A percentile compares a stretch with the other conserved stretches of the same genome.
Evolutionary conservation across 257 asterid genomes (phyloP).

Genomic region (Coffea eugenioides): DNA sequence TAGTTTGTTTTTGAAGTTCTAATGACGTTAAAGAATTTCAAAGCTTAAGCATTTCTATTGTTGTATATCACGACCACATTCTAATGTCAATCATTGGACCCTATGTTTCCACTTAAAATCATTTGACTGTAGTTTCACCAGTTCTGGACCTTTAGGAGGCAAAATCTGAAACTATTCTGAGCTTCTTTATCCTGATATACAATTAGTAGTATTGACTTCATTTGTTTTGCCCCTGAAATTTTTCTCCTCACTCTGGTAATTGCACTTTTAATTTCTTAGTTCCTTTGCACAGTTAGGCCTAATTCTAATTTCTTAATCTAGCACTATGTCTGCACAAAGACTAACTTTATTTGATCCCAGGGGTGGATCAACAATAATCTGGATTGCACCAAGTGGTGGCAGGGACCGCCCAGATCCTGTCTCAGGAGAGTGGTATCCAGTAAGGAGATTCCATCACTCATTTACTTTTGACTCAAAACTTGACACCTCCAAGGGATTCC

Average conservation of each 20-base stretch:
- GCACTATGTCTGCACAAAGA: neutral
- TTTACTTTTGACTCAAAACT: slow-evolving; percentile 9
- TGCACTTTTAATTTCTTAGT: neutral
- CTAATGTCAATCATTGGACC: neutral
- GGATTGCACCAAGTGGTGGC: slow-evolving; percentile 99
- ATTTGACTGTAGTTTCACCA: no score
- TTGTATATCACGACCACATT: neutral
- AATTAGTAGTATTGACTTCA: neutral
- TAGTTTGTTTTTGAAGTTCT: neutral
- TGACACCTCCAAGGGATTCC: neutral
- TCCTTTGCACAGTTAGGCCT: neutral
- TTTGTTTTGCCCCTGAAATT: neutral
- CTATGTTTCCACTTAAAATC: neutral
- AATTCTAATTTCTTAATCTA: slow-evolving; percentile 2
- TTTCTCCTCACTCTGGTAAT: neutral
- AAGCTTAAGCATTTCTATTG: neutral
- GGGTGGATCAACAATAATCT: slow-evolving; percentile 86
- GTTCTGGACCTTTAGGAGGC: neutral
- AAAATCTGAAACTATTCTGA: neutral
- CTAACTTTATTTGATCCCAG: slow-evolving; percentile 31
- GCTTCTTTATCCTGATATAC: neutral
- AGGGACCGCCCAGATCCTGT: slow-evolving; percentile 94
- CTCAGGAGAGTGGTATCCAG: slow-evolving; percentile 84
- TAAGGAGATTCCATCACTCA: slow-evolving; percentile 43
- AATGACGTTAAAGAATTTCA: neutral